These are phyloP conservation scores for Earliella scabrosa DNA, from an alignment of 1,284 basidiomycete genomes.

Conservation along the genomic window DNA sequence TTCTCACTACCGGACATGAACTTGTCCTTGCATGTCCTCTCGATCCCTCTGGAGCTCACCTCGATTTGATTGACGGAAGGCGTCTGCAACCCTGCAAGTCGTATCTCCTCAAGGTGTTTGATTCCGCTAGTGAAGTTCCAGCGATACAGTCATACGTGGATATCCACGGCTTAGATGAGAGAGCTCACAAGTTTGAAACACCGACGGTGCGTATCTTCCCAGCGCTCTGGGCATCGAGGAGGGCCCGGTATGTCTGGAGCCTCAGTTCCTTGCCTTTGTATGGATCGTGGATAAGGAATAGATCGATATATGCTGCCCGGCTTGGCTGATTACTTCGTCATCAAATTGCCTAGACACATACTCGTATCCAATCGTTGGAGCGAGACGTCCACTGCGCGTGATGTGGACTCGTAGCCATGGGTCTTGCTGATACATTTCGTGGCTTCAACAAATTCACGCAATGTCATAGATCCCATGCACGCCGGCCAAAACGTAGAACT, in stretches of 20 bases:
- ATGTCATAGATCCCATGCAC: too few relatives aligned
- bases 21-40: too few relatives aligned
- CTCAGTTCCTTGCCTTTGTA: conserved; percentile 46
- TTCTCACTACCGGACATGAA: too few relatives aligned
- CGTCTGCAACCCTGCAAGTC: conserved; percentile 56
- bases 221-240: conserved; percentile 48
- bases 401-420: conserved; percentile 33
- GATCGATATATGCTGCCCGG: conserved; percentile 54
- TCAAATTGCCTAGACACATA: too few relatives aligned
- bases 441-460: too few relatives aligned
- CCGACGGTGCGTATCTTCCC: conserved; percentile 62
- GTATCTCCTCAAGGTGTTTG: conserved; percentile 81
- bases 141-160: background rate
- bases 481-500: conserved; percentile 43
- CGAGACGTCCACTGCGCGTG: conserved; percentile 30
- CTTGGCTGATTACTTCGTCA: background rate
- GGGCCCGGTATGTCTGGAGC: conserved; percentile 48
- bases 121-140: conserved; percentile 66
- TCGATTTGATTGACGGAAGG: conserved; percentile 89
- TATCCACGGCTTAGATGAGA: background rate
- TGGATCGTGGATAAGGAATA: conserved; percentile 65
- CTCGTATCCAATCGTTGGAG: conserved; percentile 27
- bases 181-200: conserved; percentile 65
- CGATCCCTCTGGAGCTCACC: too few relatives aligned
- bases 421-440: conserved; percentile 32